Evolutionary conservation across 768 basidiomycete genomes (phyloP).

Genomic region (Suillus hirtellus): DNA sequence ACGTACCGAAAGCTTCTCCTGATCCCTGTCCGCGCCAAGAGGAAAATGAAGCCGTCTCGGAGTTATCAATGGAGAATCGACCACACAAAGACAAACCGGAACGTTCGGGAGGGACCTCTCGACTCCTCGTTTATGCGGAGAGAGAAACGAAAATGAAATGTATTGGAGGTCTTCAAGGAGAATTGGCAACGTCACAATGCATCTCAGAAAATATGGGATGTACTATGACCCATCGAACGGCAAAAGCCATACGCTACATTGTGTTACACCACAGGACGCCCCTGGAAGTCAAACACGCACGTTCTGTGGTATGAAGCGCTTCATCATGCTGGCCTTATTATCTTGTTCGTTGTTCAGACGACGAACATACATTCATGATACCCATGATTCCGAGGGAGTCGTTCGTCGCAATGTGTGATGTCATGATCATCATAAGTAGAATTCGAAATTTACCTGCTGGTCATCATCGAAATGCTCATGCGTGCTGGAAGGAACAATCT

Average conservation of each 20-base stretch:
- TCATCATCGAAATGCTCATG: not conserved
- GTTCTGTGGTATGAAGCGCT: not conserved
- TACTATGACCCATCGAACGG: not conserved
- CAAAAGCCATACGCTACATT: not conserved
- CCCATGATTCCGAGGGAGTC: not conserved
- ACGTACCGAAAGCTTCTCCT: not conserved
- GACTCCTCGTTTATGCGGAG: not conserved
- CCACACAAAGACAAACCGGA: not conserved
- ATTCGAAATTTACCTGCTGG: not conserved
- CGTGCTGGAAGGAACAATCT: not conserved
- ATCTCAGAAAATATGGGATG: not conserved
- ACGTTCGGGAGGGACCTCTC: not conserved
- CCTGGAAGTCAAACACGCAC: not conserved
- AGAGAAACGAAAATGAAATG: not conserved
- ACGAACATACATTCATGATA: not conserved
- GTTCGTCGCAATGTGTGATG: not conserved
- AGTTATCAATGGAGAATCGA: not conserved
- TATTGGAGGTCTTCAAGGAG: not conserved
- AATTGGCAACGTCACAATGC: not conserved
- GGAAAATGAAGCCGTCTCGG: not conserved
- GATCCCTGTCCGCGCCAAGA: not conserved
- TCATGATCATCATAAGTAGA: not conserved
- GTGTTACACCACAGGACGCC: not conserved
- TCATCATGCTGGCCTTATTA: not conserved
- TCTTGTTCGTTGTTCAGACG: not conserved